A percentile compares a stretch with the other conserved stretches of the same genome.
These are phyloP conservation scores for Avena sativa DNA, from an alignment of 176 grass and related monocot genomes.

Conservation along the genomic window DNA sequence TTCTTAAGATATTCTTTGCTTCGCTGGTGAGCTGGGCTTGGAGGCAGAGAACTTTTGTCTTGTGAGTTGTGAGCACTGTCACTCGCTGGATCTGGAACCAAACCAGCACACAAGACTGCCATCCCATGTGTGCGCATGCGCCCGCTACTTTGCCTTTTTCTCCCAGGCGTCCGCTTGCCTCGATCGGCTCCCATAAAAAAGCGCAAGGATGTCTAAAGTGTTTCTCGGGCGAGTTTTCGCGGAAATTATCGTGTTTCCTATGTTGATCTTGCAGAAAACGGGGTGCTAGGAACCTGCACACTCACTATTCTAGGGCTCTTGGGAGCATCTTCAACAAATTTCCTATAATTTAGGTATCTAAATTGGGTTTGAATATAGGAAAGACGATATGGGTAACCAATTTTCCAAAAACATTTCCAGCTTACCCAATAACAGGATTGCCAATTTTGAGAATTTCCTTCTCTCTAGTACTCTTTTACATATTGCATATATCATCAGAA, in stretches of 20 bases:
- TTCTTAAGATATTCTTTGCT: slow-evolving; percentile 43
- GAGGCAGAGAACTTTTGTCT: not conserved
- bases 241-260: not conserved
- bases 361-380: too few relatives aligned
- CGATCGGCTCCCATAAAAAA: not conserved
- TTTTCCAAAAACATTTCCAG: too few relatives aligned
- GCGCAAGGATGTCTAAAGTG: too few relatives aligned
- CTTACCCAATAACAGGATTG: too few relatives aligned
- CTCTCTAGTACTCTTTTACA: too few relatives aligned
- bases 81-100: slow-evolving; percentile 45
- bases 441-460: too few relatives aligned
- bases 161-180: not conserved
- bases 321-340: too few relatives aligned
- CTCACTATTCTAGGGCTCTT: too few relatives aligned
- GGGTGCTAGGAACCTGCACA: too few relatives aligned
- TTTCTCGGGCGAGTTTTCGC: not conserved
- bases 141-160: not conserved
- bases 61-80: not conserved
- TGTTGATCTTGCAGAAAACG: not conserved
- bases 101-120: slow-evolving; percentile 6
- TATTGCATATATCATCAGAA: too few relatives aligned
- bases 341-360: too few relatives aligned
- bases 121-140: slow-evolving; percentile 36
- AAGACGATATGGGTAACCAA: too few relatives aligned
- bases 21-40: slow-evolving; percentile 29